phyloP scores from a whole-genome alignment of 2,329 filamentous ascomycete genomes.

The Penicillium brevicompactum region DNA sequence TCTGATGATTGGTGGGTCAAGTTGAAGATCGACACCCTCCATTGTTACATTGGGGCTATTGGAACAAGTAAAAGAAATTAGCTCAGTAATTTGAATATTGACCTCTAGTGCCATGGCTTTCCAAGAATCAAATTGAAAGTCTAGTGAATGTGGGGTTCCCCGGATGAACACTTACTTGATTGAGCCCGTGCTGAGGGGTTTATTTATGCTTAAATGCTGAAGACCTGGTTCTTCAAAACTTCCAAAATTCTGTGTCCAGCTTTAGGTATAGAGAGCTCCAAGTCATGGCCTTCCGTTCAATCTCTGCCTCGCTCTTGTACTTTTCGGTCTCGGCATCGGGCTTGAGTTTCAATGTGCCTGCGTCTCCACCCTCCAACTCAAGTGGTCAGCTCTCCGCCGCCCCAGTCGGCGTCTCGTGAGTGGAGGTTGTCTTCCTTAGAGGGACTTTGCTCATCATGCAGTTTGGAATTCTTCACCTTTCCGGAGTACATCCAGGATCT shows the following conservation, averaged over 20 bases:
- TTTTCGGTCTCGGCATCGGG: conserved; percentile 11
- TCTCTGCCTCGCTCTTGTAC: not conserved
- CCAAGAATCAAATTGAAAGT: not conserved
- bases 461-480: conserved; percentile 60
- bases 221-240: too few species aligned
- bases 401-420: conserved; percentile 52
- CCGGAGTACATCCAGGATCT: conserved; percentile 58
- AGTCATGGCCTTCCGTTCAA: not conserved
- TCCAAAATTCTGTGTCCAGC: too few species aligned
- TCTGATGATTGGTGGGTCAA: not conserved
- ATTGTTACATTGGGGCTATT: too few species aligned
- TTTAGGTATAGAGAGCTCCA: not conserved
- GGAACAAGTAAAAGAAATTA: too few species aligned
- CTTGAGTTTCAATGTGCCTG: conserved; percentile 39
- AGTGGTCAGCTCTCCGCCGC: conserved; percentile 41
- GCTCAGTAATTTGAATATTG: too few species aligned
- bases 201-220: too few species aligned
- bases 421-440: not conserved
- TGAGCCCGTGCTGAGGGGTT: too few species aligned
- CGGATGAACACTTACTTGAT: too few species aligned
- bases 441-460: conserved; percentile 19
- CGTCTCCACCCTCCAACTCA: conserved; percentile 33
- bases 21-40: not conserved
- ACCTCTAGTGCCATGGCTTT: too few species aligned
- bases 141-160: not conserved